Evolutionary conservation across 768 basidiomycete genomes (phyloP), one percentile per base, ranked within the genome.

Genomic region (Mycena sanguinolenta): DNA sequence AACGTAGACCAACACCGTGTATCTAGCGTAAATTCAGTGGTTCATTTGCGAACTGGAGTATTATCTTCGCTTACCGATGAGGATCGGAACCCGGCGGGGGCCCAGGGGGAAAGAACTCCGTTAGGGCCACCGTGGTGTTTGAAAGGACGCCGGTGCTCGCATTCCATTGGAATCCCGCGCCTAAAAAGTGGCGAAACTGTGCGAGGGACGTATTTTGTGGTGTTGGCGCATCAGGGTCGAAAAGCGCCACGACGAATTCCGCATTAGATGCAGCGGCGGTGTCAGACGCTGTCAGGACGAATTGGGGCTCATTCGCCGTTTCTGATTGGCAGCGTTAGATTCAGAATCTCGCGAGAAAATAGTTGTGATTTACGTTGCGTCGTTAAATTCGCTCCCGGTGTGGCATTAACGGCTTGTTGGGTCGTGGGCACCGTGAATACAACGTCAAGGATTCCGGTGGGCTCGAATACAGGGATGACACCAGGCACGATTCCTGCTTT

Each of bases 171-270:
- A 84, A 86, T 63, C 82, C 80, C 12, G 81, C 81, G 12, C 80
- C 84, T 28, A 86, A 67, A 64, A 84, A 83, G 74, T 86, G 84
- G 4, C 85, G 77, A 63, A 83, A 81, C 64, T 85, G 79, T 9
- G 82, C 75, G 16, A 77, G 67, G 12, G 75, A 78, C 13, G 77
- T 77, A 65, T 83, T 82, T 61, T 84, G 80, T 0, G 82, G 83
- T 25, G 82, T 82, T 27, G 84, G 82, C 1, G 81, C 84, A 71
- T 86, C 84, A 32, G 84, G 85, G 70, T 86, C 85, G 42, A 86
- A 76, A 42, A 86, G 74, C 21, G 79, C 78, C 19, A 86, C 62
- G 28, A 86, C 81, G 70, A 81, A 84, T 19, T 79, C 75, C 39
- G 74, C 71, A 66, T 75, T 79, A 19, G 71, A 65, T 49, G 69